Evolutionary conservation across 2,329 filamentous ascomycete species (phyloP), one percentile per base, ranked within the genome.

Genomic region (Fusarium sororula): DNA sequence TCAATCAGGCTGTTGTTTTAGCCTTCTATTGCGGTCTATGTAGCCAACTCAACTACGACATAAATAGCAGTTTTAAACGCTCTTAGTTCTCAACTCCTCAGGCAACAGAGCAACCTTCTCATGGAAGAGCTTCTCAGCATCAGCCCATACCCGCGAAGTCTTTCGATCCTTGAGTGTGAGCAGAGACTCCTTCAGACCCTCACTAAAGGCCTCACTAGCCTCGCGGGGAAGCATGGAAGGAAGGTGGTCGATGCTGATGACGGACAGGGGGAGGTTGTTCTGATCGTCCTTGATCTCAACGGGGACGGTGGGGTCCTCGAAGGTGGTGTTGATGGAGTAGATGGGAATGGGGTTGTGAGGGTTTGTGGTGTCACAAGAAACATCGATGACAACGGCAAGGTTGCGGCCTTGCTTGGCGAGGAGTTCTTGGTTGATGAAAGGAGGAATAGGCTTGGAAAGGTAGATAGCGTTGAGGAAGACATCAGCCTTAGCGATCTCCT

Each of bases 171-270:
- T 94, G 71, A 98, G 87, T 69, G 91, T 88, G 69, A 96, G 83
- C 75, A 98, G 84, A 79, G 91, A 93, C 26, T 94, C 94, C 79
- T 97, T 85, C 74, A 98, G 86, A 54, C 93, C 92, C 58, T 89
- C 86, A 81, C 92, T 94, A 85, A 97, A 98, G 26, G 92, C 92
- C 84, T 98, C 95, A 48, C 91, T 94, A 32, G 94, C 92, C 85
- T 98, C 96, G 60, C 96, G 88, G 3, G 96, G 94, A 42, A 98
- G 87, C 75, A 98, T 89, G 60, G 91, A 93, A 8, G 94, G 94
- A 59, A 97, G 87, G 80, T 97, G 94, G 82, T 97, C 94, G 79
- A 97, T 96, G 81, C 91, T 93, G 83, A 98, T 97, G 76, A 98
- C 93, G 54, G 89, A 91, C 64, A 98, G 84, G 13, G 89, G 88